phyloP scores from a whole-genome alignment of 2,329 filamentous ascomycete species.

The Phyllosticta paracitricarpa region DNA sequence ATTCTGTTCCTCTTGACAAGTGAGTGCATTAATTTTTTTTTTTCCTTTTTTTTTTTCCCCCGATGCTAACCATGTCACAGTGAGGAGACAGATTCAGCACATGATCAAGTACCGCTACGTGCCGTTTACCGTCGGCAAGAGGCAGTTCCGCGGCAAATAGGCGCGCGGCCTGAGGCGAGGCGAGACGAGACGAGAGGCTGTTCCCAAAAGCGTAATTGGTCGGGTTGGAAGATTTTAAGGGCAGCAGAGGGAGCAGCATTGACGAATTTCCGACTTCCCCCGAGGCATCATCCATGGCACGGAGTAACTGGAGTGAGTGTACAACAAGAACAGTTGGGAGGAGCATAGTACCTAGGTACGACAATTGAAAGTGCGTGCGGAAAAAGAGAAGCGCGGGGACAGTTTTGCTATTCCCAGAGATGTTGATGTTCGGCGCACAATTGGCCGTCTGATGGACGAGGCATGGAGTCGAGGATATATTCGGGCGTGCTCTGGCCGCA shows the following conservation, averaged over 20 bases:
- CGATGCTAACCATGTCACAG: constrained; percentile 35
- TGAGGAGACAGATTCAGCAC: constrained; percentile 99
- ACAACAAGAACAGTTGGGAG: background rate
- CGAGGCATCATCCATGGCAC: background rate
- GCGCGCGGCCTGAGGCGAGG: background rate
- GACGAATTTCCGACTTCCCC: background rate
- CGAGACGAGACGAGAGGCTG: background rate
- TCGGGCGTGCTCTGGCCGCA: constrained; percentile 3
- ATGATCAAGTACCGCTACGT: constrained; percentile 99
- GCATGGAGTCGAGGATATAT: background rate
- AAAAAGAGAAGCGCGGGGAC: background rate
- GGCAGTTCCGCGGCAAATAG: constrained; percentile 15
- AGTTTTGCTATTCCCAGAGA: background rate
- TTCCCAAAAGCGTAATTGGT: background rate
- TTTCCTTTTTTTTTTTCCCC: background rate
- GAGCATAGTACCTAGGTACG: background rate
- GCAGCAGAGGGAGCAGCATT: background rate
- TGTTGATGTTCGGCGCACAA: background rate
- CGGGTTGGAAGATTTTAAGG: background rate
- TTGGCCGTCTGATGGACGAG: background rate
- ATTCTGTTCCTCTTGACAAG: constrained; percentile 93
- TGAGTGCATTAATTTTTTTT: constrained; percentile 41
- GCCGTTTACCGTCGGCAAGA: constrained; percentile 84
- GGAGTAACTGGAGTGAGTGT: background rate
- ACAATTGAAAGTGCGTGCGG: background rate